phyloP scores from a whole-genome alignment of 345 rosid genomes.

The Populus tremula region DNA sequence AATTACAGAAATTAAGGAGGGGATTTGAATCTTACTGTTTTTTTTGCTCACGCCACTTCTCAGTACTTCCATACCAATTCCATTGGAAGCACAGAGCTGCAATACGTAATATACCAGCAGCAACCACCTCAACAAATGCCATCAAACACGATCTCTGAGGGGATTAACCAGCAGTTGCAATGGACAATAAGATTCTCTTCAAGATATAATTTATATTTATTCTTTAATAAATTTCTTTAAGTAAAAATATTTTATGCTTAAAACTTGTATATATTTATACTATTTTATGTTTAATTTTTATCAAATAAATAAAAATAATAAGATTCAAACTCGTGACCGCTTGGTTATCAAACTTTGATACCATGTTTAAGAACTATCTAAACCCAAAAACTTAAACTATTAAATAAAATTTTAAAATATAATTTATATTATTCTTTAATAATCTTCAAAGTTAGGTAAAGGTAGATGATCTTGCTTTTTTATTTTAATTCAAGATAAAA shows the following conservation, averaged over 20 bases:
- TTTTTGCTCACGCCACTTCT: slow-evolving; percentile 37
- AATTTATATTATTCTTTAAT: no score
- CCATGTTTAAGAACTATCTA: fast-evolving
- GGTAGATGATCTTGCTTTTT: no score
- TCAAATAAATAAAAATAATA: no score
- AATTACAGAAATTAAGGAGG: not conserved
- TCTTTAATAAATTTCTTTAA: fast-evolving
- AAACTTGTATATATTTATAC: fast-evolving
- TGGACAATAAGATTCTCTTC: slow-evolving; percentile 57
- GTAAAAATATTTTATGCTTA: fast-evolving
- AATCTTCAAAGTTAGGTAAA: no score
- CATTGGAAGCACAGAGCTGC: slow-evolving; percentile 59
- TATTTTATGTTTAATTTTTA: no score
- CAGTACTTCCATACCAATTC: slow-evolving; percentile 71
- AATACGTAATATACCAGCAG: slow-evolving; percentile 48
- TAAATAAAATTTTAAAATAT: no score
- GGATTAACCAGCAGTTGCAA: slow-evolving; percentile 68
- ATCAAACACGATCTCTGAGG: slow-evolving; percentile 69
- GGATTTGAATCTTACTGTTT: not conserved
- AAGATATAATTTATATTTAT: slow-evolving; percentile 8
- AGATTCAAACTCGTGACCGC: no score
- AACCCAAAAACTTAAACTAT: fast-evolving
- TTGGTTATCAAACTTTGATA: no score
- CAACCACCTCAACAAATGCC: slow-evolving; percentile 72
- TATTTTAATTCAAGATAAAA: no score